These are phyloP conservation scores for Boletus huronensis DNA, from an alignment of 768 basidiomycete species.

Conservation along the genomic window DNA sequence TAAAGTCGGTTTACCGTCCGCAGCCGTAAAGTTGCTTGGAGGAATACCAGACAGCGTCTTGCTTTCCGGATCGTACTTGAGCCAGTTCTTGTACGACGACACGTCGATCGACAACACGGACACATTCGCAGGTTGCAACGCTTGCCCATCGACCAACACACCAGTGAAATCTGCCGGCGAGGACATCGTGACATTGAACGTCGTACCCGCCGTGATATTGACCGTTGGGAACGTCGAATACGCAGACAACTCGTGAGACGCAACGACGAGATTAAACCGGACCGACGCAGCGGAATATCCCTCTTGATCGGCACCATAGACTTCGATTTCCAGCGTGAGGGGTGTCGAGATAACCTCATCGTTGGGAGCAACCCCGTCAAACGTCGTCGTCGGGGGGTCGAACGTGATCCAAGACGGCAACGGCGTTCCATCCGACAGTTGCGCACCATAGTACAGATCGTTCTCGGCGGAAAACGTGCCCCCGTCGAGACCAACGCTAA, in stretches of 20 bases:
- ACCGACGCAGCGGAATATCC: conserved; percentile 63
- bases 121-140: conserved; percentile 59
- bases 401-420: conserved; percentile 78
- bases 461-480: conserved; percentile 53
- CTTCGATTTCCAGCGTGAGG: conserved; percentile 44
- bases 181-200: conserved; percentile 50
- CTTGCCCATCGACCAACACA: conserved; percentile 57
- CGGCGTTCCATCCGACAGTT: conserved; percentile 60
- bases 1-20: conserved; percentile 39
- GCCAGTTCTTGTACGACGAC: conserved; percentile 51
- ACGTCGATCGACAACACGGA: conserved; percentile 56
- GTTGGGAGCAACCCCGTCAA: conserved; percentile 73
- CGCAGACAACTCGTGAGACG: conserved; percentile 63
- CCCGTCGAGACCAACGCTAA: conserved; percentile 79
- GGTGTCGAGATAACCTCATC: conserved; percentile 39
- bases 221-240: conserved; percentile 52
- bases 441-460: conserved; percentile 59
- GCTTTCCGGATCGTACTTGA: conserved; percentile 53
- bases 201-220: conserved; percentile 61
- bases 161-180: conserved; percentile 60
- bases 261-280: conserved; percentile 64
- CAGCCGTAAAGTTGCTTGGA: conserved; percentile 41
- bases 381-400: conserved; percentile 61
- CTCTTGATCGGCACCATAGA: conserved; percentile 69
- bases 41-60: conserved; percentile 64